These are phyloP conservation scores for Amborella trichopoda DNA, from an alignment of 164 flowering plant species.

Conservation along the genomic window DNA sequence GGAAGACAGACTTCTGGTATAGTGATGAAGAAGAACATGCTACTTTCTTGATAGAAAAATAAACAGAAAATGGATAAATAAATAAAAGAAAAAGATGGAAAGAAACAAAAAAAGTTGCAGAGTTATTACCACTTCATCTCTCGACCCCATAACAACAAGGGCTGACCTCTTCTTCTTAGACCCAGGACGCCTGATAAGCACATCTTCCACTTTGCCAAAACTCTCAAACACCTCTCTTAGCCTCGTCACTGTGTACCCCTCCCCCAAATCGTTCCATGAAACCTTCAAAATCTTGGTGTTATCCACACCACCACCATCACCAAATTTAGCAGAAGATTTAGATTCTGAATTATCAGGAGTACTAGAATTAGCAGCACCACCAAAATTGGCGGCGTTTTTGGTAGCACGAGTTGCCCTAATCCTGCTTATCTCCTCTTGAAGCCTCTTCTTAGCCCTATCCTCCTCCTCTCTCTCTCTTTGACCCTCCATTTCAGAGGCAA, in stretches of 20 bases:
- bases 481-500: constrained; percentile 36
- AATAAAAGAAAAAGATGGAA: no score
- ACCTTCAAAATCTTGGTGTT: constrained; percentile 59
- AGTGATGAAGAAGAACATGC: no score
- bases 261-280: constrained; percentile 53
- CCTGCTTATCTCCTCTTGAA: constrained; percentile 58
- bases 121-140: constrained; percentile 69
- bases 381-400: constrained; percentile 13
- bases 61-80: no score
- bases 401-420: constrained; percentile 49
- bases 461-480: constrained; percentile 39
- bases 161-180: constrained; percentile 60
- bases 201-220: constrained; percentile 84
- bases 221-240: constrained; percentile 43
- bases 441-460: constrained; percentile 43
- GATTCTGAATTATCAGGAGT: constrained; percentile 9
- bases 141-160: constrained; percentile 64
- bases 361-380: background rate
- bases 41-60: no score
- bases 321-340: background rate
- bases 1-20: no score
- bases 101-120: no score
- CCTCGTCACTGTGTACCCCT: constrained; percentile 40
- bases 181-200: constrained; percentile 35
- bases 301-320: constrained; percentile 19